Base-by-base conservation (phyloP, 106 monocot species). In the Apostasia shenzhenica region DNA sequence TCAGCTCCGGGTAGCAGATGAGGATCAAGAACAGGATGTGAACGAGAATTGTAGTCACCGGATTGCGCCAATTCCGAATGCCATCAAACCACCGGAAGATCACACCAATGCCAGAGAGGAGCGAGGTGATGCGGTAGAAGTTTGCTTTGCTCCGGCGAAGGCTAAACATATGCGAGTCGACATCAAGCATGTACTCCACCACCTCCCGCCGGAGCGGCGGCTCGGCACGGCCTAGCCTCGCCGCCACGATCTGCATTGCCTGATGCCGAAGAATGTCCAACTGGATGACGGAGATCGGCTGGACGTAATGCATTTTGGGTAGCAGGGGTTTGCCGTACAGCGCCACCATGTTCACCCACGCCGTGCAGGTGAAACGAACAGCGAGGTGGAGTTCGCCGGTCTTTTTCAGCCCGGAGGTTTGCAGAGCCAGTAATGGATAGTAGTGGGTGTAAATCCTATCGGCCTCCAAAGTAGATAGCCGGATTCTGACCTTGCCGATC, bases 101-200 rank as follows among this genome's bases (percentile, higher is more conserved):
- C 0, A 64, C 60, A 0, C 53, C 45, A 8, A 85, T 1, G 46
- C 81, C 77, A 44, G 74, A 77, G 54, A 85, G 71, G 11, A 85
- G 73, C 3, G 77, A 62, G 0, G 74, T 81, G 65, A 81, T 81
- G n/a, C 84, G 77, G 70, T 62, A 63, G 70, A 85, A 85, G 14
- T 85, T 85, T 38, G 84, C 84, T 70, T 81, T 85, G 77, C 84
- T 85, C 61, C 81, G 56, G 14, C 84, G 52, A 40, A 85, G 68
- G 70, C 84, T 85, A 50, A 62, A 85, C 84, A 85, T 81, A 74
- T 80, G 76, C 39, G 77, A 85, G 46, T 71, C 84, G 44, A 85
- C 77, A 48, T 85, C 84, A 7, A 85, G 67, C 81, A 85, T 85
- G 77, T 85, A 81, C 52, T 81, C 84, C 48, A 85, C 84, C 12